Conservation (phyloP, 768 basidiomycete species). For the Amylocystis lapponica region DNA sequence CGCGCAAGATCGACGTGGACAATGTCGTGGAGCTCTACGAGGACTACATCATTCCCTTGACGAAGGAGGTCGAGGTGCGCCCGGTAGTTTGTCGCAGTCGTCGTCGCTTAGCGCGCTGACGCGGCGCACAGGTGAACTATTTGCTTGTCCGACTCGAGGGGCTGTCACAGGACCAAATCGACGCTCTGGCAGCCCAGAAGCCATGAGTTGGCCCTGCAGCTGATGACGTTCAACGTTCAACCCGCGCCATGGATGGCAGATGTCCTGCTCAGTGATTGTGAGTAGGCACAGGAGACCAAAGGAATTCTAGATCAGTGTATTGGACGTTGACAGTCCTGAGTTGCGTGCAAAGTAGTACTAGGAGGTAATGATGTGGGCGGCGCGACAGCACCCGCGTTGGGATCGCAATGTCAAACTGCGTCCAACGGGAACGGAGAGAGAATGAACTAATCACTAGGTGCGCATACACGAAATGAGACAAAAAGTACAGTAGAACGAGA, state of each 20-base stretch:
- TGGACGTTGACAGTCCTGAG: too few species aligned
- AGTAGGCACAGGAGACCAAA: too few species aligned
- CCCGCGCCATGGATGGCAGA: too few species aligned
- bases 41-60: slow-evolving; percentile 93
- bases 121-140: slow-evolving; percentile 78
- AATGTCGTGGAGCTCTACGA: slow-evolving; percentile 92
- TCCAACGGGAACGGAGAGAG: too few species aligned
- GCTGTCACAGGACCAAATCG: slow-evolving; percentile 74
- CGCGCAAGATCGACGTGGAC: slow-evolving; percentile 83
- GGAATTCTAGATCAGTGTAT: too few species aligned
- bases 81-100: not conserved
- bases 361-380: too few species aligned
- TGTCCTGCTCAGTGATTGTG: too few species aligned
- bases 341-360: too few species aligned
- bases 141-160: slow-evolving; percentile 87
- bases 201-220: not conserved
- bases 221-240: too few species aligned
- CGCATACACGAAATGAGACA: not conserved
- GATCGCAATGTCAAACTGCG: too few species aligned
- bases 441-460: not conserved
- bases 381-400: too few species aligned
- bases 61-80: slow-evolving; percentile 94
- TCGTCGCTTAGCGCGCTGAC: slow-evolving; percentile 1
- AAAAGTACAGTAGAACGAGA: not conserved
- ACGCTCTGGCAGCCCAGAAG: slow-evolving; percentile 38